These are phyloP conservation scores for Orbilia brochopaga DNA, from an alignment of 2,329 filamentous ascomycete genomes.

Conservation along the genomic window DNA sequence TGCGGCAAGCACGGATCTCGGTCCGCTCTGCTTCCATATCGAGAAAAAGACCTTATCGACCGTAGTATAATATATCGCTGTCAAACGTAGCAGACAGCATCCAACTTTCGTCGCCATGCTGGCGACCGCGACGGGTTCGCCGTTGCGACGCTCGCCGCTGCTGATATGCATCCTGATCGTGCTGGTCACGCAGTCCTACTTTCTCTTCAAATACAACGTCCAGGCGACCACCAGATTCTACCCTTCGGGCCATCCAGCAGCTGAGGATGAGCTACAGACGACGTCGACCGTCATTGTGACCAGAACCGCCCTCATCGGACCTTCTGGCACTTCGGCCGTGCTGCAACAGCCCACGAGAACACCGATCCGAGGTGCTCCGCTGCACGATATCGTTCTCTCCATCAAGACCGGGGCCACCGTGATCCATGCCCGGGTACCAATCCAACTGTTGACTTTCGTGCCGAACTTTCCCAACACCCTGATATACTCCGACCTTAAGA, in stretches of 20 bases:
- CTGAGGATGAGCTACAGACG: not conserved
- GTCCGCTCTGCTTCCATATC: too few species aligned
- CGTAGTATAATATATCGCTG: not conserved
- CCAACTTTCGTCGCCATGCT: constrained; percentile 27
- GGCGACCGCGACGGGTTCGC: constrained; percentile 28
- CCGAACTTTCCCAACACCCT: constrained; percentile 41
- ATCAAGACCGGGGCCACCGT: constrained; percentile 49
- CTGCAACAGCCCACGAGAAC: constrained; percentile 15
- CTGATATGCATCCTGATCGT: constrained; percentile 42
- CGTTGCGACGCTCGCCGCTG: constrained; percentile 43
- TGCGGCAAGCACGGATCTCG: too few species aligned
- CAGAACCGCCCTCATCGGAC: constrained; percentile 28
- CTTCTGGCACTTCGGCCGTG: constrained; percentile 25
- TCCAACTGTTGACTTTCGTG: constrained; percentile 38
- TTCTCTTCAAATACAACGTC: constrained; percentile 42
- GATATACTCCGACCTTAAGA: constrained; percentile 45
- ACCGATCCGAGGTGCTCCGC: constrained; percentile 22
- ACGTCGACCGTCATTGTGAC: constrained; percentile 35
- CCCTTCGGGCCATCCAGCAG: not conserved
- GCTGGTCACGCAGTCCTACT: constrained; percentile 43
- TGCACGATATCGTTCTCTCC: constrained; percentile 42
- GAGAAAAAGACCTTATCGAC: too few species aligned
- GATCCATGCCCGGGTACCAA: constrained; percentile 39
- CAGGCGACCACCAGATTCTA: constrained; percentile 12
- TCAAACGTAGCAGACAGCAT: not conserved